These are phyloP conservation scores for Lepiota venenata DNA, from an alignment of 768 basidiomycete species.

Conservation along the genomic window DNA sequence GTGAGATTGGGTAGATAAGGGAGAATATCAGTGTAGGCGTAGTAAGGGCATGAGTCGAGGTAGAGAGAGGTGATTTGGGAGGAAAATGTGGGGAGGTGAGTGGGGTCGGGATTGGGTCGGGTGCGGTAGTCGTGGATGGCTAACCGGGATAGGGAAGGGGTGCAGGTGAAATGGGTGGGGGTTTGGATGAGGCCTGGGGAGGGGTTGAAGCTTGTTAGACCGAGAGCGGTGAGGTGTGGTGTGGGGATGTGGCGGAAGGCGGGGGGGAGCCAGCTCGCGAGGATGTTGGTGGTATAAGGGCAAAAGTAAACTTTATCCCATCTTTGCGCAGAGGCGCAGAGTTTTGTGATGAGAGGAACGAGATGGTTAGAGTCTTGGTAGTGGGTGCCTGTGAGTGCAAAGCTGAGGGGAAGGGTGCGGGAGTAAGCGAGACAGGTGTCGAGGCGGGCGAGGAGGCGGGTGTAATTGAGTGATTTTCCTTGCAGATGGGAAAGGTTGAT, in stretches of 20 bases:
- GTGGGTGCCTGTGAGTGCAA: conserved; percentile 6
- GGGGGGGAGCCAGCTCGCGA: not conserved
- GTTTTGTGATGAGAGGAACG: not conserved
- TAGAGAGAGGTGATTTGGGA: conserved; percentile 5
- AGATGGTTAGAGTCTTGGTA: conserved; percentile 2
- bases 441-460: conserved; percentile 7
- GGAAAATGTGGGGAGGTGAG: not conserved
- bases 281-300: conserved; percentile 7
- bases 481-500: conserved; percentile 9
- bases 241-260: conserved; percentile 6
- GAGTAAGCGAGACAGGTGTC: conserved; percentile 1
- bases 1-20: conserved; percentile 3
- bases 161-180: not conserved
- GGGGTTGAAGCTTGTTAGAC: conserved; percentile 4
- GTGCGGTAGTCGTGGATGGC: conserved; percentile 8
- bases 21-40: conserved; percentile 4
- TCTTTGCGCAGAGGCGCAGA: not conserved
- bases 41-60: conserved; percentile 9
- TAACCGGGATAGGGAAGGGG: not conserved
- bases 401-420: conserved; percentile 5
- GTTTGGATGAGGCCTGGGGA: conserved; percentile 8
- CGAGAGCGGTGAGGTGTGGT: not conserved
- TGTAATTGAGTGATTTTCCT: not conserved
- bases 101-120: not conserved
- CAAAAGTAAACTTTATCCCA: conserved; percentile 9